Evolutionary conservation across 148 eudicot species (phyloP), one percentile per base, ranked within the genome.

Genomic region (Cornus controversa): DNA sequence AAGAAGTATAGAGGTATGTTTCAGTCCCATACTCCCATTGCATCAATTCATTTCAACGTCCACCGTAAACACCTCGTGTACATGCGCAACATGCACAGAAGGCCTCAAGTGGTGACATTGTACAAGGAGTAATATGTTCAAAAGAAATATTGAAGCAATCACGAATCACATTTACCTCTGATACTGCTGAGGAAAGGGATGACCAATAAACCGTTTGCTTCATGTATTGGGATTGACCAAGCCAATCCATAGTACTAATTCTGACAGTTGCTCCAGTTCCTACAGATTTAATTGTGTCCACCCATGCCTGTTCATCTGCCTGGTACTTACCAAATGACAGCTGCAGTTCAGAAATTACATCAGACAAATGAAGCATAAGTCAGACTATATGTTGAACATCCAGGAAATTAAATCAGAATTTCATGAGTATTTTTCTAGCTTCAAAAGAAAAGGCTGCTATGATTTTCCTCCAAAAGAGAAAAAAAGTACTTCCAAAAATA

Each of bases 161-260:
- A 69, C n/a, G 74, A 42, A 63, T 40, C 45, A 40, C 7, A 40
- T 40, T 53, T 80, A 90, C 98, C 91, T 94, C 92, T 5, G 98
- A 92, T 71, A 94, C 84, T 78, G 98, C 93, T 13, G 97, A 87
- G 8, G 98, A 90, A 80, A 94, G 89, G 64, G 98, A 69, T 28
- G 98, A 80, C 98, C 98, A 94, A 80, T 85, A 94, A 69, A 91
- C 82, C 18, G 91, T 90, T 79, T 77, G 81, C 20, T 77, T 28
- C 28, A 79, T 76, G 82, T 82, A 94, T 68, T 84, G 86, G 50
- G 98, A 94, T 79, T 94, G 98, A 80, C 97, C 98, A 66, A 94
- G 97, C 97, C 97, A 94, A 84, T 94, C 98, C 98, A 94, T 94
- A 2, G 97, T 91, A 80, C 76, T 94, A 72, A 94, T 90, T 81